Base-by-base conservation (phyloP, 495 filamentous ascomycete genomes). In the Xylaria flabelliformis region DNA sequence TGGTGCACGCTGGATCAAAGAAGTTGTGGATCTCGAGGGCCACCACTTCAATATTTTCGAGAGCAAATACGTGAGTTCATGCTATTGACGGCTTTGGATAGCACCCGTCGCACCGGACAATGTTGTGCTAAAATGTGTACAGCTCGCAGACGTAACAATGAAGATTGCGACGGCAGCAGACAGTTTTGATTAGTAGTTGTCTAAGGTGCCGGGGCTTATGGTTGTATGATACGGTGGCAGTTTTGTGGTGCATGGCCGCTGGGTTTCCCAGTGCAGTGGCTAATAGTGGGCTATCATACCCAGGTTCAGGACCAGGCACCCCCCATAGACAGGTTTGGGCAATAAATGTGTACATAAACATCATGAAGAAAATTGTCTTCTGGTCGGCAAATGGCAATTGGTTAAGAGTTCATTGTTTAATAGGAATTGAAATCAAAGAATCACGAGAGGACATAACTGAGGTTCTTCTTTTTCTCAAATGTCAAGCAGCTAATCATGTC, bases 21-120 rank as follows among this genome's bases (percentile, higher is more conserved):
- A 80, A 8, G 73, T 85, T 3, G 59, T 82, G 19, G 79, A 83
- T 3, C 69, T 85, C 2, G 78, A 82, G 0, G 82, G 82, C 0
- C 80, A 86, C 58, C 84, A 86, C 64, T 86, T 82, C 67, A 81
- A 75, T 58, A 78, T 86, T 39, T 86, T 85, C 39, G 53, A 70
- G 4, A 62, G 67, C 4, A 69, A 77, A 24, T 67, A 76, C 12
- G 70, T 85, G 63, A 73, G 77, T 74, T 7, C 12, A n/a, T 44
- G 10, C 12, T 21, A n/a, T 21, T 50, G 4, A 13, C 19, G 19
- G 41, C 29, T 17, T 26, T 32, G 44, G 17, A 21, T 15, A 67
- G 15, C 10, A 19, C 17, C 17, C 24, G 26, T 42, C n/a, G 21
- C 15, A 32, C 46, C 3, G 24, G 17, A 19, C 36, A 42, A 29